phyloP scores from a whole-genome alignment of 202 grass and related monocot species.

The Bolboschoenoplectus hybrid region DNA sequence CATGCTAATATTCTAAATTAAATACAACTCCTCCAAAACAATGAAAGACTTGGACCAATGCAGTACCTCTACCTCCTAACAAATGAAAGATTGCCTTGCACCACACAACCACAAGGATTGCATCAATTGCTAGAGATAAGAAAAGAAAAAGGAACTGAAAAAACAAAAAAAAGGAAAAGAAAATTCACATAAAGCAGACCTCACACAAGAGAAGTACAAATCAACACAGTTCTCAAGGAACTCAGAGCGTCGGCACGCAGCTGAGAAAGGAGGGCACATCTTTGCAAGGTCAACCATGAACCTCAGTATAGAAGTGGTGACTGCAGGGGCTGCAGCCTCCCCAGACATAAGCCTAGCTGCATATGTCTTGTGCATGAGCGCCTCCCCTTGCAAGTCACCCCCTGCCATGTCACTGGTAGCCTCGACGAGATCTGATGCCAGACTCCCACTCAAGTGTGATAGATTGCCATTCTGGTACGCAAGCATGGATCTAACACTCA shows the following conservation, averaged over 20 bases:
- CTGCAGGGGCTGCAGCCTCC: constrained; percentile 88
- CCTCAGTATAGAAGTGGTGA: constrained; percentile 87
- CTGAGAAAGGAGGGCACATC: constrained; percentile 82
- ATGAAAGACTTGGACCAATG: not conserved
- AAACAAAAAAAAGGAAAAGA: not conserved
- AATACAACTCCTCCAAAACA: not conserved
- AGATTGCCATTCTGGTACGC: constrained; percentile 92
- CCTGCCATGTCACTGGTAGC: constrained; percentile 57
- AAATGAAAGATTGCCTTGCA: not conserved
- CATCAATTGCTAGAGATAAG: not conserved
- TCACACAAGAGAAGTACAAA: constrained; percentile 97
- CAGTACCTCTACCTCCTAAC: not conserved
- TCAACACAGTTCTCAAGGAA: constrained; percentile 96
- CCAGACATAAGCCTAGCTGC: constrained; percentile 97
- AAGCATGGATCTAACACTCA: constrained; percentile 91
- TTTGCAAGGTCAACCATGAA: constrained; percentile 98
- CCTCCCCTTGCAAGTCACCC: constrained; percentile 96
- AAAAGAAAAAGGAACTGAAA: not conserved
- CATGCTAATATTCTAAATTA: constrained; percentile 23
- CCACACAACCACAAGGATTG: not conserved
- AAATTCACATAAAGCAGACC: constrained; percentile 57
- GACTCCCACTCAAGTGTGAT: constrained; percentile 83
- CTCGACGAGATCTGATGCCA: constrained; percentile 84
- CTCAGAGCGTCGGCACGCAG: constrained; percentile 77
- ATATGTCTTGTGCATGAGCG: constrained; percentile 98